Evolutionary conservation across 768 basidiomycete species (phyloP), one percentile per base, ranked within the genome.

Genomic region (Auriscalpium vulgare): DNA sequence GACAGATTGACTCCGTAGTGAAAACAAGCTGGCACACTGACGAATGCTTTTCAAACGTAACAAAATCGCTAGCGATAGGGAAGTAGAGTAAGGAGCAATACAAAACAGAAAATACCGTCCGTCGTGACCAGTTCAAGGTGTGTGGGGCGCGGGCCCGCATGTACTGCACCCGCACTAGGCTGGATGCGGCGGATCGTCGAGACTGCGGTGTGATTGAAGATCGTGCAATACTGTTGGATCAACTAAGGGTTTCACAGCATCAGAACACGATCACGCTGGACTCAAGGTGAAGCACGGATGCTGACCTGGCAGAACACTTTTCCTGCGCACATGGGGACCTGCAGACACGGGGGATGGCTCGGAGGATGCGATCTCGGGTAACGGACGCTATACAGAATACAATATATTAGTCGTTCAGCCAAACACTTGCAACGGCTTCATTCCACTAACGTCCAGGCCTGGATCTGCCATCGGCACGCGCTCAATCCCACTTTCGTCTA

Each of bases 391-490:
- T 62, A 63, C 46, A 46, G 48, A 53, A 23, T 37, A 54, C 38
- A 55, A 50, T 17, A 56, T 43, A 63, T 57, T 56, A 54, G 56
- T 56, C 52, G 53, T 21, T 47, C 57, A 56, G 51, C 45, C 63
- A 68, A 48, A 62, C 35, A 45, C 58, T n/a, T 59, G 54, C 57
- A 61, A 10, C 63, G 61, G 47, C 61, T 56, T 50, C 59, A 61
- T 60, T 63, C 59, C 63, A 81, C 88, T 76, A 73, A 88, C 88
- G 70, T 89, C 87, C 64, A 90, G 70, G 45, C 88, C 92, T 57
- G 92, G 91, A 73, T 95, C 93, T 47, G 92, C 92, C 80, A 90
- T 88, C 36, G 93, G 93, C 29, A 95, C 90, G 58, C 89, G 75
- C 68, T 95, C 93, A 53, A 95, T 79, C 40, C 89, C 90, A 57